Evolutionary conservation across 1,139 yeast genomes (phyloP).

Genomic region (Geotrichum bryndzae): DNA sequence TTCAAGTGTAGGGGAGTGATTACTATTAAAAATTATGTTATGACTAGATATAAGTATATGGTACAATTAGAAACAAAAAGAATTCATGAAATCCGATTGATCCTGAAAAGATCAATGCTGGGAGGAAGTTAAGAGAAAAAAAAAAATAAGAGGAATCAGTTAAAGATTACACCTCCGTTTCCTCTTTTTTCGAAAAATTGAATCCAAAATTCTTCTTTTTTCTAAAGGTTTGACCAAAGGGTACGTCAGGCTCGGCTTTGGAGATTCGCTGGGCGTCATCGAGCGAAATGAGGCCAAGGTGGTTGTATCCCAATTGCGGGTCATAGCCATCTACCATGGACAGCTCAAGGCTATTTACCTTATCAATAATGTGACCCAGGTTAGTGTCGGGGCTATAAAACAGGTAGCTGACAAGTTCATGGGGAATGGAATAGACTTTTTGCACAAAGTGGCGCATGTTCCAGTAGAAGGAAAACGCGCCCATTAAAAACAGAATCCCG

Average conservation of each 20-base stretch:
- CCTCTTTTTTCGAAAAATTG: neutral
- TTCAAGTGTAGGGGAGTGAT: neutral
- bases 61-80: too few species aligned
- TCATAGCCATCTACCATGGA: constrained; percentile 17
- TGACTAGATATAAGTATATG: too few species aligned
- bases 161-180: neutral
- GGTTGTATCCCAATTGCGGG: constrained; percentile 15
- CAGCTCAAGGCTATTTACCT: constrained; percentile 3
- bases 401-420: constrained; percentile 11
- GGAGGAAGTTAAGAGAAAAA: neutral
- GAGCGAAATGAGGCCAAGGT: constrained; percentile 12
- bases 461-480: constrained; percentile 2
- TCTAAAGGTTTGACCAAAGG: constrained; percentile 11
- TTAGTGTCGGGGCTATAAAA: constrained; percentile 11
- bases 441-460: constrained; percentile 2
- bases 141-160: neutral
- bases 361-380: constrained; percentile 10
- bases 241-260: constrained; percentile 16
- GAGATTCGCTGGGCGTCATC: constrained; percentile 14
- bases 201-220: neutral
- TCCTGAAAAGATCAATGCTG: neutral
- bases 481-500: neutral
- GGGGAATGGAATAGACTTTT: constrained; percentile 14
- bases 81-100: neutral
- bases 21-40: neutral